phyloP scores from a whole-genome alignment of 2,329 filamentous ascomycete genomes.

The Uncinocarpus reesii region DNA sequence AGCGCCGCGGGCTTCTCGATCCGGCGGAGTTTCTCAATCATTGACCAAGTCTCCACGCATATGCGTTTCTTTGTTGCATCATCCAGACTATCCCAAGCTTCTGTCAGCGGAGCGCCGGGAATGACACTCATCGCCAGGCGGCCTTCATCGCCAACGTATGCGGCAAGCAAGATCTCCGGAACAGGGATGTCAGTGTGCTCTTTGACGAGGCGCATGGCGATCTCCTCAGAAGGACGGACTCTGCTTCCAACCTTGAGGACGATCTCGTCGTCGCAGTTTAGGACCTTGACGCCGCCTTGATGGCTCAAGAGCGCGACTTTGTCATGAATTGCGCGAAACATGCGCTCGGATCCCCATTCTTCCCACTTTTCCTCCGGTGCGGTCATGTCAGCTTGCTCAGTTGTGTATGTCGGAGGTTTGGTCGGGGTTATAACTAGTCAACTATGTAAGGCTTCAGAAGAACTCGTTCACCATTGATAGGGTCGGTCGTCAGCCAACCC shows the following conservation, averaged over 20 bases:
- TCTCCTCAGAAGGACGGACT: constrained; percentile 14
- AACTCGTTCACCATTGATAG: too few relatives aligned
- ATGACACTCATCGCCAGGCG: constrained; percentile 19
- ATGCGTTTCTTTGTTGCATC: constrained; percentile 18
- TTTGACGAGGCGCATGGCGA: constrained; percentile 13
- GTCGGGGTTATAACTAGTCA: too few relatives aligned
- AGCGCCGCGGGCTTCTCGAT: constrained; percentile 18
- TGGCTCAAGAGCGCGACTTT: constrained; percentile 11
- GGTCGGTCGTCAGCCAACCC: too few relatives aligned
- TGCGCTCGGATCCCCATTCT: constrained; percentile 14
- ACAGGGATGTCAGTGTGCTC: constrained; percentile 19
- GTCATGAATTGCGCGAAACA: constrained; percentile 14
- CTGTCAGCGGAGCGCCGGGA: constrained; percentile 15
- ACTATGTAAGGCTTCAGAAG: too few relatives aligned
- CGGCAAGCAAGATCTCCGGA: constrained; percentile 17
- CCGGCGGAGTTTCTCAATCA: constrained; percentile 18
- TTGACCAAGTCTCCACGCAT: constrained; percentile 19
- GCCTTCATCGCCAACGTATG: constrained; percentile 9
- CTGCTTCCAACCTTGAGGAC: constrained; percentile 13
- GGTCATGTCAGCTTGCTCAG: constrained; percentile 6
- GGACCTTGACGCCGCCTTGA: constrained; percentile 13
- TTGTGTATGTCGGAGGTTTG: too few relatives aligned
- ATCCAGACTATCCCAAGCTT: constrained; percentile 18
- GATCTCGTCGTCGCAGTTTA: constrained; percentile 11
- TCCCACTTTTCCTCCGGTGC: constrained; percentile 4